These are phyloP conservation scores for Globisporangium middletonii DNA, from an alignment of 352 stramenopile species.

Conservation along the genomic window DNA sequence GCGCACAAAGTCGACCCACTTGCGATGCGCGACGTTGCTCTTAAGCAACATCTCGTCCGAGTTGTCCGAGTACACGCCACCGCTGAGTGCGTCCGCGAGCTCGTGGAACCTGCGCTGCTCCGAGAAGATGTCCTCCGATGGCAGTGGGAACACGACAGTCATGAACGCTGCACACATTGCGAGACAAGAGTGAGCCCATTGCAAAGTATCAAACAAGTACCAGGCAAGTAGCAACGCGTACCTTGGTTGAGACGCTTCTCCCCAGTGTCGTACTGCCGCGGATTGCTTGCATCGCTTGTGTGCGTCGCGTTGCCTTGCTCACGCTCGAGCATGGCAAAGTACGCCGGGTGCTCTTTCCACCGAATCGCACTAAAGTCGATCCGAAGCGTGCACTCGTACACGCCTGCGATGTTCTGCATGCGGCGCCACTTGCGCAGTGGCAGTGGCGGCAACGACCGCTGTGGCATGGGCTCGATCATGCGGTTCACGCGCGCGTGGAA, in stretches of 20 bases:
- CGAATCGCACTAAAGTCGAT: slow-evolving; percentile 45
- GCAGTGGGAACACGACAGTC: slow-evolving; percentile 71
- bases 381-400: slow-evolving; percentile 50
- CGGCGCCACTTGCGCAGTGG: slow-evolving; percentile 34
- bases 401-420: slow-evolving; percentile 41
- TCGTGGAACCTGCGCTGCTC: slow-evolving; percentile 79
- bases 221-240: background rate
- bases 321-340: slow-evolving; percentile 11
- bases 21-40: slow-evolving; percentile 43
- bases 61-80: slow-evolving; percentile 40
- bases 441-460: slow-evolving; percentile 30
- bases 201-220: background rate
- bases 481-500: slow-evolving; percentile 69
- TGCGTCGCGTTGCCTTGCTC: background rate
- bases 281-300: slow-evolving; percentile 4
- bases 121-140: slow-evolving; percentile 79
- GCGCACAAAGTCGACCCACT: slow-evolving; percentile 41
- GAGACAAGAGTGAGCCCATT: background rate
- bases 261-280: background rate
- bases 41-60: slow-evolving; percentile 27
- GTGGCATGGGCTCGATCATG: slow-evolving; percentile 42
- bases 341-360: slow-evolving; percentile 36
- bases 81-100: slow-evolving; percentile 60
- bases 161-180: slow-evolving; percentile 24
- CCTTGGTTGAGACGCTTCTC: slow-evolving; percentile 6